Conservation (phyloP, 2,329 filamentous ascomycete genomes). For the Verticillium longisporum region DNA sequence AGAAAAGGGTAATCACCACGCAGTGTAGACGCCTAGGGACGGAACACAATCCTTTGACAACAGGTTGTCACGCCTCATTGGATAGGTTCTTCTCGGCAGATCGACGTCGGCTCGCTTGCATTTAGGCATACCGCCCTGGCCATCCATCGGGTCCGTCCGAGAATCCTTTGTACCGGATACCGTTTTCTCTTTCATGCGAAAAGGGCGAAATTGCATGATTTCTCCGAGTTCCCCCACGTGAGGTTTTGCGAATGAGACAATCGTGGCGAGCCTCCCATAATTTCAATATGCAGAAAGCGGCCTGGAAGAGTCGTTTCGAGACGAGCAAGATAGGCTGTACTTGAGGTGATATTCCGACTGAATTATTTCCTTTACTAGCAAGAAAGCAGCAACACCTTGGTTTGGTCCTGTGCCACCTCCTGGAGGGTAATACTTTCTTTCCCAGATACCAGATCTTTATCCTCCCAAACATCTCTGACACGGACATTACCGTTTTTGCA, state of each 20-base stretch:
- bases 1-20: neutral
- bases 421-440: neutral
- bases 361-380: neutral
- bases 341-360: no score
- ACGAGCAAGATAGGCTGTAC: no score
- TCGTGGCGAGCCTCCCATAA: no score
- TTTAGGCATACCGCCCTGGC: neutral
- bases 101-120: neutral
- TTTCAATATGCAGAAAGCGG: no score
- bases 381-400: neutral
- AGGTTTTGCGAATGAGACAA: no score
- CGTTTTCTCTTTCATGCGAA: no score
- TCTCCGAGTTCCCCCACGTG: no score
- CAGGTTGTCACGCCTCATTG: neutral
- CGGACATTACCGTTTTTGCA: neutral
- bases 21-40: neutral
- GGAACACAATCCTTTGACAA: neutral
- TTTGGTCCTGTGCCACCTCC: neutral
- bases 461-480: neutral
- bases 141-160: no score
- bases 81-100: neutral
- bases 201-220: no score
- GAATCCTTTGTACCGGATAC: no score
- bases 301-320: no score
- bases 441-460: neutral